Evolutionary conservation across 2,329 filamentous ascomycete genomes (phyloP), one percentile per base, ranked within the genome.

Genomic region (Spiromastix sp.): DNA sequence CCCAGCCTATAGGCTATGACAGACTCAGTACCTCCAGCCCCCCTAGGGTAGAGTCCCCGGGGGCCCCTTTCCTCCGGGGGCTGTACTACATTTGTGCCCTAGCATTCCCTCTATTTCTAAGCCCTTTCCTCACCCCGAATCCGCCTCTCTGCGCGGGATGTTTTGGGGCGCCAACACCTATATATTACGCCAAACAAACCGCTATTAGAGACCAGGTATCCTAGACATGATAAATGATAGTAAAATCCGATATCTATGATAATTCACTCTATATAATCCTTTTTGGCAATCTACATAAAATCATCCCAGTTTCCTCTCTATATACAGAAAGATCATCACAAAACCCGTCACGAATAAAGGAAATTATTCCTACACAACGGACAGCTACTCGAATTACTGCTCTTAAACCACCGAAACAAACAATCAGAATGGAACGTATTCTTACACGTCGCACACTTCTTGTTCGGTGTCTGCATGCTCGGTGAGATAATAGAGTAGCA

Each of bases 341-440:
- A 30, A 50, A 42, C 12, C 25, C 40, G 18, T 56, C 46, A 71
- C 44, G 66, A 68, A 59, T 76, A 77, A 45, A 72, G 72, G 56
- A 95, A 95, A 15, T 82, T 79, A 56, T 93, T 94, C 49, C 91
- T 72, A 61, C 91, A 98, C 44, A 98, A 66, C 31, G 91, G 91
- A 60, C 91, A 98, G 32, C 81, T 89, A 51, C 83, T 91, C 52
- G 85, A 80, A 59, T 85, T 93, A 56, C 86, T 94, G 49, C 73
- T 89, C 69, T 85, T 83, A 68, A 98, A 96, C 91, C 91, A 98
- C 62, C 89, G 87, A 66, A 85, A 94, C 61, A 98, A 61, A 63
- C 91, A 98, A 2, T 75, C 74, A 1, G 80, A 74, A 60, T 98
- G 91, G 67, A 96, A 98, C 35, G 83, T 66, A 60, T 98, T 89